Evolutionary conservation across 495 filamentous ascomycete species (phyloP), one percentile per base, ranked within the genome.

Genomic region (Xylaria grammica): DNA sequence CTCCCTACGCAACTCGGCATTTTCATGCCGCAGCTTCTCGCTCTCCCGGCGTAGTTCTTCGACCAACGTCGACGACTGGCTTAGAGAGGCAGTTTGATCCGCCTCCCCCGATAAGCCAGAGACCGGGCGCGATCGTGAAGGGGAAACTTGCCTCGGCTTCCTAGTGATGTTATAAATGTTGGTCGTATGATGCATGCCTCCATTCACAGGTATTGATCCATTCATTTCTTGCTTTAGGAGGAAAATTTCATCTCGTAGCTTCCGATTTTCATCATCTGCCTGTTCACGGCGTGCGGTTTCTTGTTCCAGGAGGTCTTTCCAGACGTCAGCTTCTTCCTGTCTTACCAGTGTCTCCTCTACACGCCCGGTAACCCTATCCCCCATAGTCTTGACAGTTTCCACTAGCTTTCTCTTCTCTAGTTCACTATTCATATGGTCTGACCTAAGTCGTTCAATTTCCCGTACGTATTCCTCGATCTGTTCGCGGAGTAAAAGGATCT

Each of bases 291-390:
- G 86, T 1, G 91, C 87, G 6, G 91, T 94, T 74, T 98, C 95
- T 49, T 94, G 90, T 68, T 97, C 92, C n/a, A 97, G 84, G 68
- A 97, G 87, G 71, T 99, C 94, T 72, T 94, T 95, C 89, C 91
- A 96, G 78, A 97, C 93, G 53, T 94, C 90, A 62, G 93, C 86
- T 67, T 96, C 92, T 75, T 97, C 95, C 70, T 93, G 87, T 32
- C 90, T 85, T 4, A 90, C 91, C 3, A 90, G 77, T 72, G 87
- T 87, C 34, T 88, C 88, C 26, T 86, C 88, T 9, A 77, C 67
- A 32, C 78, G 69, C 24, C 85, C 83, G 6, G 82, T 78, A 10
- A 84, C 82, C 32, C 82, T 83, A 34, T 92, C 88, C 45, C 89
- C 87, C 67, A 94, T 83, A 0, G 84, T 84, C 60, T 88, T 89